Percentiles rank a stretch among this genome's conserved stretches.
These are phyloP conservation scores for Orbilia ellipsospora DNA, from an alignment of 2,329 filamentous ascomycete genomes.

Conservation along the genomic window DNA sequence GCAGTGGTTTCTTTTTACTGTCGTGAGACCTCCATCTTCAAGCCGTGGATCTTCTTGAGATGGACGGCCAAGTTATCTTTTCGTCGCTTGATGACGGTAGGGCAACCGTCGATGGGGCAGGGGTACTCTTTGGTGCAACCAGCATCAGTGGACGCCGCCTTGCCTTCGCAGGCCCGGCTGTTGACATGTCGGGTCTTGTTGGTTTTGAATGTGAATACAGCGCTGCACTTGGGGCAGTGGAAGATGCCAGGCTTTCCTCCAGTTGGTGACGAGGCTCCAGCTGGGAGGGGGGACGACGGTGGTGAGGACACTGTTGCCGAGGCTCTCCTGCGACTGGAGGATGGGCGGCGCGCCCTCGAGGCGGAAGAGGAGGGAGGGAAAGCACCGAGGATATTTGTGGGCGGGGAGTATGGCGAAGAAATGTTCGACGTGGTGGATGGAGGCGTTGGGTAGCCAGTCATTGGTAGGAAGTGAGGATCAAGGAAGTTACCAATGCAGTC, in stretches of 20 bases:
- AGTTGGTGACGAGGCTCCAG: slow-evolving; percentile 49
- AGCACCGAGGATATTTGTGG: slow-evolving; percentile 26
- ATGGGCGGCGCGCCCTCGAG: slow-evolving; percentile 21
- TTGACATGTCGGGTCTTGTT: slow-evolving; percentile 52
- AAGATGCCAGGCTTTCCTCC: slow-evolving; percentile 48
- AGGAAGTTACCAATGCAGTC: slow-evolving; percentile 19
- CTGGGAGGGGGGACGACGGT: slow-evolving; percentile 34
- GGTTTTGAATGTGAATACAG: slow-evolving; percentile 51
- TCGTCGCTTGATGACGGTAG: slow-evolving; percentile 51
- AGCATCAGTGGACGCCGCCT: slow-evolving; percentile 14
- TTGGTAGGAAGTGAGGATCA: slow-evolving; percentile 10
- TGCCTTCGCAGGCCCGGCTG: slow-evolving; percentile 49
- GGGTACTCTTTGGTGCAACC: slow-evolving; percentile 49
- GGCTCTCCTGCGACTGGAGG: slow-evolving; percentile 25
- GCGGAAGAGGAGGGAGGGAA: slow-evolving; percentile 18
- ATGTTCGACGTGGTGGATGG: slow-evolving; percentile 37
- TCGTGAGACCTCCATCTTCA: slow-evolving; percentile 50
- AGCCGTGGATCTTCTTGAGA: slow-evolving; percentile 47
- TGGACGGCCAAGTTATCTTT: slow-evolving; percentile 53
- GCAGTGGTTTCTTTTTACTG: slow-evolving; percentile 8
- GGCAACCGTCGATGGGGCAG: slow-evolving; percentile 50
- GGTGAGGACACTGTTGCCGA: slow-evolving; percentile 22
- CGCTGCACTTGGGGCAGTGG: slow-evolving; percentile 47
- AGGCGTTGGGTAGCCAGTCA: slow-evolving; percentile 44
- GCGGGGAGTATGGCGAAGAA: slow-evolving; percentile 46